Conservation (phyloP, 2,329 filamentous ascomycete genomes). For the Biscogniauxia sp. region DNA sequence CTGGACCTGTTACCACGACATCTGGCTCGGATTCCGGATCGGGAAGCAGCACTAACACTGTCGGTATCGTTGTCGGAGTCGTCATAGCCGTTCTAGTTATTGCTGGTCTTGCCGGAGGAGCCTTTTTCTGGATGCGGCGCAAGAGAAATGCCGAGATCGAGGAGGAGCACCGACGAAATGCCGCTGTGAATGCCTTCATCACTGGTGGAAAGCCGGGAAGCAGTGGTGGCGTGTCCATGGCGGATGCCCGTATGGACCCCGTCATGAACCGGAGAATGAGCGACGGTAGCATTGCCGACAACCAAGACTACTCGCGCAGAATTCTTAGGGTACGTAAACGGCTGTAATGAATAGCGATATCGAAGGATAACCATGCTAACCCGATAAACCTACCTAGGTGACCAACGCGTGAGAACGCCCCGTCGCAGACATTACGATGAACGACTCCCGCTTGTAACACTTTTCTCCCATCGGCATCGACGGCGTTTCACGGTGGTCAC, state of each 20-base stretch:
- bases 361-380: slow-evolving; percentile 6
- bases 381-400: slow-evolving; percentile 26
- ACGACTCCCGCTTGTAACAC: slow-evolving; percentile 31
- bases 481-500: slow-evolving; percentile 34
- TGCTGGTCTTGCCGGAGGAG: slow-evolving; percentile 62
- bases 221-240: slow-evolving; percentile 66
- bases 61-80: slow-evolving; percentile 81
- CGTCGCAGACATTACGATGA: slow-evolving; percentile 33
- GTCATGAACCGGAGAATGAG: slow-evolving; percentile 84
- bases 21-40: neutral
- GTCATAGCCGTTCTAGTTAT: slow-evolving; percentile 78
- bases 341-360: neutral
- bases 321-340: slow-evolving; percentile 77
- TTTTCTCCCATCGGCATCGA: slow-evolving; percentile 34
- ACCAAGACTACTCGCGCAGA: slow-evolving; percentile 92
- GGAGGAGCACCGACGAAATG: slow-evolving; percentile 80
- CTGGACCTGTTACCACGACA: neutral
- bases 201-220: slow-evolving; percentile 60
- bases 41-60: slow-evolving; percentile 61
- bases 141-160: slow-evolving; percentile 75
- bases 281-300: slow-evolving; percentile 94
- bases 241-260: slow-evolving; percentile 83
- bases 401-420: slow-evolving; percentile 32
- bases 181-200: slow-evolving; percentile 75
- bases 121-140: slow-evolving; percentile 72